Evolutionary conservation across 495 filamentous ascomycete genomes (phyloP), one percentile per base, ranked within the genome.

Genomic region (Daldinia caldariorum): DNA sequence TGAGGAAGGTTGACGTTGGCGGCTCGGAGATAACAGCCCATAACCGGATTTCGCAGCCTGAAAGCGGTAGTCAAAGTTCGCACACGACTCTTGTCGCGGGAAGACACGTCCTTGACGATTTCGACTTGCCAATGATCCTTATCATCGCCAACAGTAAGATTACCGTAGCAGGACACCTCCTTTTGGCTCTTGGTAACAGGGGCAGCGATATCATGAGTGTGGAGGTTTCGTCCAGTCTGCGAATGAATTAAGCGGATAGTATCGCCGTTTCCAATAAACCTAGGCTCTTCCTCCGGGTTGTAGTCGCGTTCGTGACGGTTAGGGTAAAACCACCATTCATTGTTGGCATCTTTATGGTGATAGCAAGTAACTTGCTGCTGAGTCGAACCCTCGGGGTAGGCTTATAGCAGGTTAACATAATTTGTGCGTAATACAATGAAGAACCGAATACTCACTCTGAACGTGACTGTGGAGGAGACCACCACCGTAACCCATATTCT

Each of bases 321-420:
- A 16, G 95, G 96, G 76, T 97, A 97, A 78, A 99, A 97, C 79
- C 94, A 97, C 95, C 95, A 99, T 80, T 99, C 96, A 74, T 99
- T 99, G 83, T 99, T 99, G 72, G 95, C 88, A 86, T 99, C 95
- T 77, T 99, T 99, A 84, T 99, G 95, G 79, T 99, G 95, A 78
- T 99, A 99, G 82, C 95, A 99, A 34, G 95, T 99, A 59, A 99
- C 91, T 79, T 99, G 95, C 74, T 99, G 96, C 79, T 99, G 95
- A 6, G 79, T 79, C 13, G 96, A 98, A 34, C 95, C 95, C 79
- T 99, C 96, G 0, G 95, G 95, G 73, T 91, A 99, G 13, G 94
- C 74, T 76, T 92, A 32, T 45, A 13, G 32, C 3, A 47, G 69
- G 41, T 71, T 64, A 66, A 64, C 37, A 58, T 18, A 47, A 41